These are phyloP conservation scores for Trametes gibbosa DNA, from an alignment of 768 basidiomycete species.

Conservation along the genomic window DNA sequence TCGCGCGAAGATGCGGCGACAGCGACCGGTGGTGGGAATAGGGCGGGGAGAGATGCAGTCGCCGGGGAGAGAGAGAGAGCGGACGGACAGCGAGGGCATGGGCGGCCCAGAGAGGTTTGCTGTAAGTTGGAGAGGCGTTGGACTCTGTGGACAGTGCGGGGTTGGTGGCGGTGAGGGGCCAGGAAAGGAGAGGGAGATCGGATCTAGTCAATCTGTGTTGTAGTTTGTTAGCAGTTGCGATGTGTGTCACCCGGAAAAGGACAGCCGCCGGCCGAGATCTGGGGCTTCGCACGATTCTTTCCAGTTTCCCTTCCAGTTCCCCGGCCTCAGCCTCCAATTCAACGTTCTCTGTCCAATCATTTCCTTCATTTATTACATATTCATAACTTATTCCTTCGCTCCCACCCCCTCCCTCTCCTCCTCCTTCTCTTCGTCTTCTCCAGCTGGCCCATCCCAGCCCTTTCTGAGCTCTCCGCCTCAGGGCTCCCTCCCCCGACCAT, in stretches of 20 bases:
- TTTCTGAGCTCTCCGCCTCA: background rate
- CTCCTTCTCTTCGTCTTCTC: background rate
- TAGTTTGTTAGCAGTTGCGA: background rate
- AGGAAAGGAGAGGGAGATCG: background rate
- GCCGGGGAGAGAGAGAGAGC: background rate
- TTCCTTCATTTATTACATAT: background rate
- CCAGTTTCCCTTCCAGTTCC: background rate
- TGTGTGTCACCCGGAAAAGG: background rate
- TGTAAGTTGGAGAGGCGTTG: too few species aligned
- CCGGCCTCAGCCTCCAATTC: too few species aligned
- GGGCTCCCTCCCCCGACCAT: conserved; percentile 2
- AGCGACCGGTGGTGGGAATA: background rate
- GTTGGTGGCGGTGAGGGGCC: conserved; percentile 13
- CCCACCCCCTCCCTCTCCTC: background rate
- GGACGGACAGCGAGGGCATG: too few species aligned
- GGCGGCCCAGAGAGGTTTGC: too few species aligned
- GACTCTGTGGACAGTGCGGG: background rate
- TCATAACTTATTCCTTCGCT: background rate
- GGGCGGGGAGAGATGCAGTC: background rate
- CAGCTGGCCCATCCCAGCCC: background rate
- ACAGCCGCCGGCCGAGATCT: background rate
- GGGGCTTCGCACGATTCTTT: background rate
- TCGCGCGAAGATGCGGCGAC: background rate
- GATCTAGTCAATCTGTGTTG: background rate
- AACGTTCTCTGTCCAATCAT: too few species aligned